Conservation (phyloP, 2,329 filamentous ascomycete species). For the Cladophialophora bantiana region DNA sequence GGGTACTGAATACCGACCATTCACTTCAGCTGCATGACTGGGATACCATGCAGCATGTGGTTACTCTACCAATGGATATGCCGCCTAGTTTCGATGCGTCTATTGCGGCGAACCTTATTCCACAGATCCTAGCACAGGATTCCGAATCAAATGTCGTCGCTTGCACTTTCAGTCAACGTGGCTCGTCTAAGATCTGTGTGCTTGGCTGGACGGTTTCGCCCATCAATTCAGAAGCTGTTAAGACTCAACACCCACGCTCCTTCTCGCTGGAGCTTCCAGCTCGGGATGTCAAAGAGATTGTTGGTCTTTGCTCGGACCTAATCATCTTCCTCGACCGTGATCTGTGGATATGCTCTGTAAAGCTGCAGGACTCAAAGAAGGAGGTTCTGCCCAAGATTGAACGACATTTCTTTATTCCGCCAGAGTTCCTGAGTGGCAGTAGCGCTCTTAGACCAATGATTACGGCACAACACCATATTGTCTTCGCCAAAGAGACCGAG, state of each 20-base stretch:
- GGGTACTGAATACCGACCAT: neutral
- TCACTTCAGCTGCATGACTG: conserved; percentile 6
- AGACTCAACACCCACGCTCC: neutral
- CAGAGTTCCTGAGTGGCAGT: conserved; percentile 2
- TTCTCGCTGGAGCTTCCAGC: neutral
- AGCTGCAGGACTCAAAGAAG: neutral
- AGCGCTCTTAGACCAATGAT: neutral
- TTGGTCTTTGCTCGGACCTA: conserved; percentile 9
- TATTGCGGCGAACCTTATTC: neutral
- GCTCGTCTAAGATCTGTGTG: neutral
- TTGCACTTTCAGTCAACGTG: neutral
- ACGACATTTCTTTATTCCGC: conserved; percentile 12
- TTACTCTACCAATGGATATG: neutral
- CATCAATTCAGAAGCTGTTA: neutral
- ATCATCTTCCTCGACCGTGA: conserved; percentile 9
- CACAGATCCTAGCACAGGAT: neutral
- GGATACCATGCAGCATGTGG: neutral
- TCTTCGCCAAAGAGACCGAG: conserved; percentile 9
- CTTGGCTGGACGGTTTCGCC: neutral
- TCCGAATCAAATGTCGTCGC: neutral
- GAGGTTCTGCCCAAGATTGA: neutral
- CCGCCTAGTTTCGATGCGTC: neutral
- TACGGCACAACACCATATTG: neutral
- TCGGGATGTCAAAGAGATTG: neutral
- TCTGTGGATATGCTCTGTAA: conserved; percentile 14